Base-by-base conservation (phyloP, 2,329 filamentous ascomycete genomes). In the Penicillium sp. region DNA sequence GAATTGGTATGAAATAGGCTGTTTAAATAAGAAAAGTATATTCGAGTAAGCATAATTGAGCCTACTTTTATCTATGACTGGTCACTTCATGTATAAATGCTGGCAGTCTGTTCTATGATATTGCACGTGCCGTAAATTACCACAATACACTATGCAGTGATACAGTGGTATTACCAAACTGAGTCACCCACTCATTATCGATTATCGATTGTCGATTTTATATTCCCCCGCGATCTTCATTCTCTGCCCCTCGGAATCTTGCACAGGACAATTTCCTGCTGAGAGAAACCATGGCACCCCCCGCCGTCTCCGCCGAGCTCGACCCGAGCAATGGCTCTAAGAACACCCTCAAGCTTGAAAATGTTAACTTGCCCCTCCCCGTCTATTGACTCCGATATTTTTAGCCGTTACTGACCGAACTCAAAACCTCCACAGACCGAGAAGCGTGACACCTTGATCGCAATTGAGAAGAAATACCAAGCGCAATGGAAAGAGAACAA, bases 401-500 rank as follows among this genome's bases (percentile, higher is more conserved):
- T 40, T 40, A 22, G 37, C 37, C 37, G 18, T 20, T 40, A 40
- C 37, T 40, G 37, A 40, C 18, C 9, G 7, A 40, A 20, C 18
- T 18, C 37, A 22, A 22, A 18, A 40, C 18, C 52, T 53, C 7
- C n/a, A 46, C 37, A 69, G 66, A 70, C 64, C 41, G 63, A 70
- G 53, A 69, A 69, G 58, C 65, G 67, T 66, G 65, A 68, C 49
- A 63, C 66, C 52, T 58, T 73, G 18, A 63, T 73, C 47, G 65
- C 68, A 43, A 69, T 69, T 68, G 93, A 97, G 79, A 95, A 94
- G 79, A 92, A 92, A 72, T 97, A 96, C 77, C 93, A 97, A 78
- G 79, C 87, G 70, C 81, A 87, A 83, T 96, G 91, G 91, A 84
- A 88, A 69, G 81, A 89, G 56, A 80, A 85, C 65, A 82, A 83